phyloP scores from a whole-genome alignment of 2,329 filamentous ascomycete species.

The Fusarium acutatum region DNA sequence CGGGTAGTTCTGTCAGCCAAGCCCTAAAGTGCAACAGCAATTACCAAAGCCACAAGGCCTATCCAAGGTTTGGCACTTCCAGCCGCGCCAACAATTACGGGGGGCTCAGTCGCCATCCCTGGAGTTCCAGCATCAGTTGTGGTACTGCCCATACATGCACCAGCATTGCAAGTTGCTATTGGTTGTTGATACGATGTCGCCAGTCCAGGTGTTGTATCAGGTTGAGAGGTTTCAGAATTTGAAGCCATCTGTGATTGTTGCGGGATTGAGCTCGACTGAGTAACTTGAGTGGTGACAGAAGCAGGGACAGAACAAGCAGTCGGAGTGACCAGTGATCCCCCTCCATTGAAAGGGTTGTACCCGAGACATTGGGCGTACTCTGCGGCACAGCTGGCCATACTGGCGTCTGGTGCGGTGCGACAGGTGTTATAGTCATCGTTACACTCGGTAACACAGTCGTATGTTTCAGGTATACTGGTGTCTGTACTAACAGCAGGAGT shows the following conservation, averaged over 20 bases:
- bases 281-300: not conserved
- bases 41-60: not conserved
- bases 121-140: not conserved
- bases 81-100: not conserved
- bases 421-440: not conserved
- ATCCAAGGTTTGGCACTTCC: not conserved
- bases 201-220: not conserved
- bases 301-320: not conserved
- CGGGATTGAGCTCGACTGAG: not conserved
- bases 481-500: not conserved
- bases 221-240: not conserved
- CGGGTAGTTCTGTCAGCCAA: too few species aligned
- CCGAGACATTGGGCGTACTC: constrained; percentile 4
- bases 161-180: not conserved
- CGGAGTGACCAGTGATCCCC: not conserved
- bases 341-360: not conserved
- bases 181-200: not conserved
- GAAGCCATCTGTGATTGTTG: not conserved
- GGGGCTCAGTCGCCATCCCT: not conserved
- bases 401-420: not conserved
- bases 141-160: not conserved
- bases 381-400: not conserved
- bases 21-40: not conserved
- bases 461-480: not conserved
- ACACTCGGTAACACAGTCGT: not conserved